phyloP scores from a whole-genome alignment of 169 alveolate species.

The Cryptosporidium muris region DNA sequence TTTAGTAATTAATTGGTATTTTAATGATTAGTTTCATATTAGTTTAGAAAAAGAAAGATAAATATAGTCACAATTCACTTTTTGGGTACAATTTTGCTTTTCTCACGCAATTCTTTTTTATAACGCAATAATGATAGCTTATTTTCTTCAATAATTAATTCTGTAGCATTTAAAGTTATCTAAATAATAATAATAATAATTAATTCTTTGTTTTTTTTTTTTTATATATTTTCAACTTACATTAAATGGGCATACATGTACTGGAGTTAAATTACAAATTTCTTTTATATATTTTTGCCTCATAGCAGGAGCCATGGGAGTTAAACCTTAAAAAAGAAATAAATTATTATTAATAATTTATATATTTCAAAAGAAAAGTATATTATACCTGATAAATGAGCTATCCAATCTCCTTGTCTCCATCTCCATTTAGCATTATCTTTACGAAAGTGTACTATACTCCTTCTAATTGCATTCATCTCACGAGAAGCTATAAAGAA shows the following conservation, averaged over 20 bases:
- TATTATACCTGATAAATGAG: constrained; percentile 69
- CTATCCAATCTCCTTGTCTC: constrained; percentile 73
- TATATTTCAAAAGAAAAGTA: neutral
- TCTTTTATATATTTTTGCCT: constrained; percentile 64
- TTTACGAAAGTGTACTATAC: constrained; percentile 59
- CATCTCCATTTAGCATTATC: constrained; percentile 65
- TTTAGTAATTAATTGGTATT: too few relatives aligned
- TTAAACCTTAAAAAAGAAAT: constrained; percentile 16
- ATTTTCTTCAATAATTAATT: constrained; percentile 22
- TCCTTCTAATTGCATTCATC: constrained; percentile 70
- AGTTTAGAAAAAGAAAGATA: too few relatives aligned
- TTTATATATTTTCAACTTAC: constrained; percentile 4
- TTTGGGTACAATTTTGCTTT: neutral
- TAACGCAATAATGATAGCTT: constrained; percentile 50
- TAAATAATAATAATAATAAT: neutral
- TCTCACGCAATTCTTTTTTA: constrained; percentile 22
- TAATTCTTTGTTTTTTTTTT: neutral
- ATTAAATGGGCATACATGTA: constrained; percentile 64
- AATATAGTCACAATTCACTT: too few relatives aligned
- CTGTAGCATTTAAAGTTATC: constrained; percentile 31
- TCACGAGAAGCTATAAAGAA: constrained; percentile 40
- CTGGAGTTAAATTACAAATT: constrained; percentile 65
- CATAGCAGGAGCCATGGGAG: constrained; percentile 69
- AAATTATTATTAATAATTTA: constrained; percentile 1
- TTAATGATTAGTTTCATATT: too few relatives aligned